Conservation (phyloP, 345 rosid genomes). For the Euphorbia lathyris region DNA sequence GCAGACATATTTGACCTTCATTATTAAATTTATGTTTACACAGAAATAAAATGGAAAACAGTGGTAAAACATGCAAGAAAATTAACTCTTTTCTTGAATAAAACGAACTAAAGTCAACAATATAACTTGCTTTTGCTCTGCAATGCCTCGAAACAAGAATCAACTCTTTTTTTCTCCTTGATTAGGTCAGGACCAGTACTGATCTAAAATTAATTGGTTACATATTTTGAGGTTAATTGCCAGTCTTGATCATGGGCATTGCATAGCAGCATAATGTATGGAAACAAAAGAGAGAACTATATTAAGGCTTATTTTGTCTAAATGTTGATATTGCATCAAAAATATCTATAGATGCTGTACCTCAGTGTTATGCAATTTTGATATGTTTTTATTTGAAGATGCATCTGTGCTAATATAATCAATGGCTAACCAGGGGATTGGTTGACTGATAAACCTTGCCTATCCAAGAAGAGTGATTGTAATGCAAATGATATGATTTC, state of each 20-base stretch:
- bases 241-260: not conserved
- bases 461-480: conserved; percentile 31
- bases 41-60: not conserved
- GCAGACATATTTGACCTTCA: not conserved
- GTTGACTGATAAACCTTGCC: conserved; percentile 28
- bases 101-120: not conserved
- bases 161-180: too few species aligned
- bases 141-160: too few species aligned
- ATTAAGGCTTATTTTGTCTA: not conserved
- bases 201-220: not conserved
- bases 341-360: not conserved
- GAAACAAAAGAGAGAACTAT: not conserved
- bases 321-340: not conserved
- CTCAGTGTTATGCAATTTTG: not conserved
- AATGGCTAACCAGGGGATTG: conserved; percentile 34
- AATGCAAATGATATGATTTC: conserved; percentile 55
- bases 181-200: not conserved
- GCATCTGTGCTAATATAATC: conserved; percentile 15
- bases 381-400: conserved; percentile 1
- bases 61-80: too few species aligned
- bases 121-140: not conserved
- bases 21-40: too few species aligned
- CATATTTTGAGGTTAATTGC: not conserved
- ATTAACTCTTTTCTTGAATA: not conserved
- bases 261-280: not conserved